Percentiles rank a stretch among this genome's conserved stretches.
Conservation (phyloP, 768 basidiomycete species). For the Russula abietina region DNA sequence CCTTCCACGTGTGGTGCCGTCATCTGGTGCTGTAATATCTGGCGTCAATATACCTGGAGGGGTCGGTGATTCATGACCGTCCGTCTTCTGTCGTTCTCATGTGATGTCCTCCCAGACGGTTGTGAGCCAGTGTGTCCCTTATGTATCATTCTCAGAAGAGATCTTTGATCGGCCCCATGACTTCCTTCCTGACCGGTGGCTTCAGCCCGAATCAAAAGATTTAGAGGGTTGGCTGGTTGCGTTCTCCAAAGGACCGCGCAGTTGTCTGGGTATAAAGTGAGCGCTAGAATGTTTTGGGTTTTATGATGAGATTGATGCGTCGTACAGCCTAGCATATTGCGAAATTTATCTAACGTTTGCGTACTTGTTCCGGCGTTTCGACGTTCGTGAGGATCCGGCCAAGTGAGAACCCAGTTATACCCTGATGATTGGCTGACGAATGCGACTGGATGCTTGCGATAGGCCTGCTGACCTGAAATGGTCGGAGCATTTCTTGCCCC, state of each 20-base stretch:
- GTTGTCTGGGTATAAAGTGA: constrained; percentile 26
- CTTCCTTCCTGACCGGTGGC: constrained; percentile 26
- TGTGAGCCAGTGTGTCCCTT: constrained; percentile 17
- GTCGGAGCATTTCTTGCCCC: constrained; percentile 16
- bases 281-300: neutral
- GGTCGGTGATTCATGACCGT: neutral
- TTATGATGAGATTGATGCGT: neutral
- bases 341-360: constrained; percentile 26
- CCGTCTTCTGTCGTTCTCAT: too few relatives aligned
- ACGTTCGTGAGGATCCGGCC: constrained; percentile 17
- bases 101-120: neutral
- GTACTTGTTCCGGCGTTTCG: constrained; percentile 26
- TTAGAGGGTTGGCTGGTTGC: constrained; percentile 13
- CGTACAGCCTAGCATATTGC: constrained; percentile 22
- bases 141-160: constrained; percentile 8
- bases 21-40: constrained; percentile 7
- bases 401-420: neutral
- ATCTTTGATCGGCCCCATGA: constrained; percentile 19
- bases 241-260: constrained; percentile 26
- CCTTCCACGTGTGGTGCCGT: constrained; percentile 12
- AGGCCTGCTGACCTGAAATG: constrained; percentile 14
- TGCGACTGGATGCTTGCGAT: neutral
- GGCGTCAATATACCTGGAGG: constrained; percentile 11
- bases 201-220: constrained; percentile 3
- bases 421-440: neutral